These are phyloP conservation scores for Draba incana DNA, from an alignment of 345 rosid species.

Conservation along the genomic window DNA sequence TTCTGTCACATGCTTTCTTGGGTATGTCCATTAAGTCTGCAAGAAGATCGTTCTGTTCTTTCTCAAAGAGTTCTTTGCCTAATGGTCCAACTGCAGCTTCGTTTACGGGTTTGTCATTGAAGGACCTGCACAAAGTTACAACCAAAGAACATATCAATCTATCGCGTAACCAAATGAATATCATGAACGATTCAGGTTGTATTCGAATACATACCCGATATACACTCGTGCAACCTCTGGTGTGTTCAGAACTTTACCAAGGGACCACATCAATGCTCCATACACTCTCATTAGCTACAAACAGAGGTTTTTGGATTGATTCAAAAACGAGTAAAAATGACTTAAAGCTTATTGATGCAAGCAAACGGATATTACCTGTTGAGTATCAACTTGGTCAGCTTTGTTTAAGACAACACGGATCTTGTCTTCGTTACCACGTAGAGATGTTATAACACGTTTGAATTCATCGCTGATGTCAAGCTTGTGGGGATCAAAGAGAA, in stretches of 20 bases:
- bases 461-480: constrained; percentile 95
- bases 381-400: constrained; percentile 97
- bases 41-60: constrained; percentile 85
- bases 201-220: constrained; percentile 61
- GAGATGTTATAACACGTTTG: constrained; percentile 83
- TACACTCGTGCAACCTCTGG: constrained; percentile 95
- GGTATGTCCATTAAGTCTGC: constrained; percentile 77
- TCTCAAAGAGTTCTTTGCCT: constrained; percentile 83
- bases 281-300: constrained; percentile 94
- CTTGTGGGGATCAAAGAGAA: constrained; percentile 95
- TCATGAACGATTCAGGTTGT: background rate
- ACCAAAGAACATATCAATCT: background rate
- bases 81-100: constrained; percentile 65
- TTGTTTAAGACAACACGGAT: constrained; percentile 91
- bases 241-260: constrained; percentile 89
- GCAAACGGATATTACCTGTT: constrained; percentile 53
- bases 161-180: background rate
- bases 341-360: constrained; percentile 3
- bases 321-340: background rate
- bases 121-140: constrained; percentile 57
- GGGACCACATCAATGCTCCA: constrained; percentile 99
- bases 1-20: constrained; percentile 91
- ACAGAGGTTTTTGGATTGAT: background rate
- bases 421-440: constrained; percentile 93
- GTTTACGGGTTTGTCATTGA: constrained; percentile 77